Evolutionary conservation across 1,284 basidiomycete genomes (phyloP).

Genomic region (Cryptococcus jaspeensis): DNA sequence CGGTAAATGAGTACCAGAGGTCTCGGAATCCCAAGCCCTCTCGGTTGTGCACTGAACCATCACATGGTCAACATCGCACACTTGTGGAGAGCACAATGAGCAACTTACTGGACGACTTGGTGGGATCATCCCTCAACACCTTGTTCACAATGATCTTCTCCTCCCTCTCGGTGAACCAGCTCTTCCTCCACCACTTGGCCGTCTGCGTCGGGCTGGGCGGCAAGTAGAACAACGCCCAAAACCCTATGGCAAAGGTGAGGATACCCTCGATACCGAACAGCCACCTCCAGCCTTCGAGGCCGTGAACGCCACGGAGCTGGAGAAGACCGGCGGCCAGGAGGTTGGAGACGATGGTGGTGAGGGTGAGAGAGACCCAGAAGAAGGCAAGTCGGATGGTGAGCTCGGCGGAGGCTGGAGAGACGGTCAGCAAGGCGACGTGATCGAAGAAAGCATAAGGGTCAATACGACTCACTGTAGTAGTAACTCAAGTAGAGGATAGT

Average conservation of each 20-base stretch:
- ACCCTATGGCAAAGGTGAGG: constrained; percentile 38
- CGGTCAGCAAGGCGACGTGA: too few relatives aligned
- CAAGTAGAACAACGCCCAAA: constrained; percentile 43
- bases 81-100: too few relatives aligned
- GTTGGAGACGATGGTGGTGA: constrained; percentile 32
- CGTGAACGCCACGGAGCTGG: constrained; percentile 35
- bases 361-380: constrained; percentile 46
- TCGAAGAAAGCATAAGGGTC: too few relatives aligned
- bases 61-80: too few relatives aligned
- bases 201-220: constrained; percentile 49
- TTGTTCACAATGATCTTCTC: constrained; percentile 56
- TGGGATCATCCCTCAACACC: constrained; percentile 29
- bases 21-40: constrained; percentile 60
- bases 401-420: constrained; percentile 26
- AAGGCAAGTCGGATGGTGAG: constrained; percentile 47
- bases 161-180: constrained; percentile 51
- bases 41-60: constrained; percentile 66
- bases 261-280: constrained; percentile 24
- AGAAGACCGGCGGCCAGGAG: constrained; percentile 47
- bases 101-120: constrained; percentile 14
- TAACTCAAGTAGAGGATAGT: constrained; percentile 51
- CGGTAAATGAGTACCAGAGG: constrained; percentile 58
- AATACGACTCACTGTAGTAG: constrained; percentile 40
- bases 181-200: constrained; percentile 26
- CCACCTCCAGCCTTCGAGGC: constrained; percentile 44